These are phyloP conservation scores for Phialocephala subalpina DNA, from an alignment of 2,329 filamentous ascomycete species.

Conservation along the genomic window DNA sequence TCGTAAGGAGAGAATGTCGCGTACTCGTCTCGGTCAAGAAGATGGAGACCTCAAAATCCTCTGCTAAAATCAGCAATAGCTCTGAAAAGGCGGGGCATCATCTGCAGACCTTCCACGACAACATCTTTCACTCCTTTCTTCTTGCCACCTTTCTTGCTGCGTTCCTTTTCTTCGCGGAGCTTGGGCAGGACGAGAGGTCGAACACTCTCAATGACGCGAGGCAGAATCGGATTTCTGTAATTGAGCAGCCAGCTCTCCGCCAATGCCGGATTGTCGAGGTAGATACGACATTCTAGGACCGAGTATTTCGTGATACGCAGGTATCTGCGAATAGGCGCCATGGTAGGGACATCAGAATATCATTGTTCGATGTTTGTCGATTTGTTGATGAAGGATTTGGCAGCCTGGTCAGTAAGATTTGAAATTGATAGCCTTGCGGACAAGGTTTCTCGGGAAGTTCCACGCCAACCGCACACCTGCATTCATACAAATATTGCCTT, in stretches of 20 bases:
- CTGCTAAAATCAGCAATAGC: constrained; percentile 53
- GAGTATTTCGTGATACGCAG: constrained; percentile 92
- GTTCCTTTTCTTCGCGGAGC: constrained; percentile 84
- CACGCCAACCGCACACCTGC: background rate
- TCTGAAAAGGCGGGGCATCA: background rate
- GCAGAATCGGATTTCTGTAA: constrained; percentile 77
- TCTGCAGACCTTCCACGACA: constrained; percentile 71
- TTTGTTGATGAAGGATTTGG: background rate
- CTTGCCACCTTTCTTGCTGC: constrained; percentile 66
- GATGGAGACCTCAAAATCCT: constrained; percentile 95
- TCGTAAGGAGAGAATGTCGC: constrained; percentile 85
- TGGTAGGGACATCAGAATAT: constrained; percentile 47
- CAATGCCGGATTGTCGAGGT: constrained; percentile 89
- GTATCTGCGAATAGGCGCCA: constrained; percentile 91
- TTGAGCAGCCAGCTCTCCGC: constrained; percentile 85
- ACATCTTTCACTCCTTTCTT: constrained; percentile 86
- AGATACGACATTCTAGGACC: constrained; percentile 95
- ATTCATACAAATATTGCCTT: constrained; percentile 3
- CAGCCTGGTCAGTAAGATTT: background rate
- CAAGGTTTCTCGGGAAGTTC: constrained; percentile 4
- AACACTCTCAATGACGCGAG: constrained; percentile 84
- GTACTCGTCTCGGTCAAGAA: constrained; percentile 89
- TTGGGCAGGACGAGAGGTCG: constrained; percentile 90
- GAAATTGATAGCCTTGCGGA: constrained; percentile 25
- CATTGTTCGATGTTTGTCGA: background rate